Base-by-base conservation (phyloP, 2,329 filamentous ascomycete genomes). In the Trichophyton mentagrophytes region DNA sequence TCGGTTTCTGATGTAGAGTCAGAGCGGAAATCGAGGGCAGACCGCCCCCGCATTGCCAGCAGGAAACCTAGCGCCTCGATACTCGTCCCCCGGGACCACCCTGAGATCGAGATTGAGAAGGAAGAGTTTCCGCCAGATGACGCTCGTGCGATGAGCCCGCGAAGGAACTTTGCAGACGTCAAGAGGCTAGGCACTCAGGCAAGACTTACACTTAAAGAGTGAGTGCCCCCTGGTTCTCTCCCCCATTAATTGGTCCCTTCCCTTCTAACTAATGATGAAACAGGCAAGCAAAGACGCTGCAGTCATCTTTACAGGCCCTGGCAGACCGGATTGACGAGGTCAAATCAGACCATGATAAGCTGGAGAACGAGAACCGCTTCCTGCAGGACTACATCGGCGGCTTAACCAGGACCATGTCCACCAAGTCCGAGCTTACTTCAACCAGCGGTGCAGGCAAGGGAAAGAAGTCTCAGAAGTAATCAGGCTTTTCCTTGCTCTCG, bases 311-410 rank as follows among this genome's bases (percentile, higher is more conserved):
- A 38, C 80, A 95, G 64, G 89, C 87, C 64, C 87, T 97, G 49
- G 90, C 96, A 66, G 89, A 96, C 74, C 88, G 90, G 58, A 95
- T 97, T 72, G 93, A 99, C 71, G 89, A 89, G 33, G 91, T 97
- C 65, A 89, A 90, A 73, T 87, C 88, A 67, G 92, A 97, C 71
- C 91, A 99, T 71, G 90, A 96, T 76, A 96, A 96, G 75, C 84
- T 99, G 60, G 91, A 97, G 74, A 93, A 83, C 73, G 91, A 96
- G 73, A 99, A 99, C 80, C 92, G 90, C 69, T 96, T 97, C 70
- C 77, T 99, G 56, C 92, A 97, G 74, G 96, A 96, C 73, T 97
- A 97, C 72, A 97, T 97, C 69, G 92, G 92, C 65, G 92, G 96
- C 70, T 80, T 97, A 60, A 97, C 96, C 83, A 89, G 89, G 68